Evolutionary conservation across 495 filamentous ascomycete species (phyloP).

Genomic region (Trichodelitschia bisporula): DNA sequence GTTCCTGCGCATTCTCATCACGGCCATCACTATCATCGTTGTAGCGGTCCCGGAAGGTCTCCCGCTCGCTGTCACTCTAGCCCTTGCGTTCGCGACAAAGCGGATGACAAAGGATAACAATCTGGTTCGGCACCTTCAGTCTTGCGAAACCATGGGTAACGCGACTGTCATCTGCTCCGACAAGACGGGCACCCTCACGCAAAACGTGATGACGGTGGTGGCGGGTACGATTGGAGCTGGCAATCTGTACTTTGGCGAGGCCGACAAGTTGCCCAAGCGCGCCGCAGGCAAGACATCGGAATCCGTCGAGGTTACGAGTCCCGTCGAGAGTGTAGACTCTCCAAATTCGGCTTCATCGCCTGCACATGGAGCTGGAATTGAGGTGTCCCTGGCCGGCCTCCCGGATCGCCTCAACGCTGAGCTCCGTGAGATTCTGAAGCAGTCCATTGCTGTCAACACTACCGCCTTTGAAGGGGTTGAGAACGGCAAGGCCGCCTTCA

Average conservation of each 20-base stretch:
- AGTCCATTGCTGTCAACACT: constrained; percentile 40
- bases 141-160: constrained; percentile 98
- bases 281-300: constrained; percentile 8
- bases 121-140: constrained; percentile 66
- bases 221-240: constrained; percentile 31
- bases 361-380: no score
- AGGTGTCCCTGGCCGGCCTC: constrained; percentile 31
- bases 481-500: constrained; percentile 24
- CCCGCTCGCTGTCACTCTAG: constrained; percentile 78
- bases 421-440: constrained; percentile 25
- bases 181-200: constrained; percentile 82
- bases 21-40: constrained; percentile 83
- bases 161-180: constrained; percentile 91
- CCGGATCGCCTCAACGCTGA: constrained; percentile 26
- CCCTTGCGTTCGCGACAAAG: constrained; percentile 82
- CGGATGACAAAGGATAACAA: constrained; percentile 94
- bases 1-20: constrained; percentile 84
- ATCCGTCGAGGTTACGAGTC: no score
- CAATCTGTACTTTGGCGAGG: constrained; percentile 25
- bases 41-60: constrained; percentile 89
- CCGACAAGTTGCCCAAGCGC: constrained; percentile 7
- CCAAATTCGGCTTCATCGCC: no score
- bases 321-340: constrained; percentile 9
- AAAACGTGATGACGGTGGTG: constrained; percentile 49
- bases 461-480: constrained; percentile 40